phyloP scores from a whole-genome alignment of 2,329 filamentous ascomycete species.

The Aspergillus texensis region DNA sequence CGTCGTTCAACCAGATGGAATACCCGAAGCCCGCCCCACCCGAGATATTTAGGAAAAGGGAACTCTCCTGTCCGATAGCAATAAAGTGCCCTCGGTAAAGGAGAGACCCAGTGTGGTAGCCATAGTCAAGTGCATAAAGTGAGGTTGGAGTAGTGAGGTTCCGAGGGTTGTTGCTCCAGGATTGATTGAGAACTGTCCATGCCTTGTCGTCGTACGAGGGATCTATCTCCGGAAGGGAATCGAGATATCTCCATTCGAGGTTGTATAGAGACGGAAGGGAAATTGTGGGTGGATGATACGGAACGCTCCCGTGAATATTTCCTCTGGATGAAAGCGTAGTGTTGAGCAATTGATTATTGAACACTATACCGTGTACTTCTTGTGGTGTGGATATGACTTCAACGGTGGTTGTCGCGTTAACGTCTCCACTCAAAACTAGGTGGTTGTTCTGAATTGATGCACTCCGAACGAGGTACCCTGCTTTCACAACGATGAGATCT shows the following conservation, averaged over 20 bases:
- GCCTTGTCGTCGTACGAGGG: slow-evolving; percentile 15
- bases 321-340: not conserved
- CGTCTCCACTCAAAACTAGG: slow-evolving; percentile 16
- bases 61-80: slow-evolving; percentile 26
- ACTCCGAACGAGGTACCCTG: slow-evolving; percentile 32
- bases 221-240: slow-evolving; percentile 19
- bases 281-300: slow-evolving; percentile 10
- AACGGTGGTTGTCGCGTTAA: slow-evolving; percentile 21
- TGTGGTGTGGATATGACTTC: slow-evolving; percentile 20
- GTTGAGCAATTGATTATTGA: not conserved
- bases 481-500: slow-evolving; percentile 27
- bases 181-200: slow-evolving; percentile 14
- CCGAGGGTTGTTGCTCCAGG: slow-evolving; percentile 12
- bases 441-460: not conserved
- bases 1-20: slow-evolving; percentile 31
- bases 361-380: not conserved
- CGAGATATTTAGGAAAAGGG: slow-evolving; percentile 23
- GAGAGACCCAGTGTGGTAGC: slow-evolving; percentile 32
- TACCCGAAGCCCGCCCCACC: slow-evolving; percentile 31
- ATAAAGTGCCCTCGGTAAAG: slow-evolving; percentile 34
- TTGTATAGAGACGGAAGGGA: slow-evolving; percentile 13
- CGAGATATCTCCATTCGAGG: slow-evolving; percentile 20
- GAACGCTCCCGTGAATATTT: slow-evolving; percentile 18
- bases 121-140: slow-evolving; percentile 35
- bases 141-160: slow-evolving; percentile 23